A percentile compares a stretch with the other conserved stretches of the same genome.
phyloP scores from a whole-genome alignment of 768 basidiomycete species.

The Naematelia aurantialba region DNA sequence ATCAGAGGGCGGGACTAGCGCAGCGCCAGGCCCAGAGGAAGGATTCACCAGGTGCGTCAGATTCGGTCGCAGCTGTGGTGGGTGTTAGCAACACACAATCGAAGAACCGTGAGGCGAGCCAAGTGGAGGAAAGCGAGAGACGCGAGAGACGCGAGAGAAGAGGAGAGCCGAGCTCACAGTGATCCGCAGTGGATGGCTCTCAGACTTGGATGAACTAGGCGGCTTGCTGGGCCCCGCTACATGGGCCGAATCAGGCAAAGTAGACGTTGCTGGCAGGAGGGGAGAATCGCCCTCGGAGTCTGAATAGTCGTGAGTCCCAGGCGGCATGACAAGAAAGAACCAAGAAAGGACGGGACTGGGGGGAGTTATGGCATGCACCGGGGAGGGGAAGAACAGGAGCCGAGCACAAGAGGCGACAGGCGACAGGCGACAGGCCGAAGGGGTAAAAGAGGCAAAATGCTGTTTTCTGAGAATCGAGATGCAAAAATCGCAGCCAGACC shows the following conservation, averaged over 20 bases:
- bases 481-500: no score
- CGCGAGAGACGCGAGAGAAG: not conserved
- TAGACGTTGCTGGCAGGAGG: not conserved
- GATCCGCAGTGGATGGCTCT: conserved; percentile 11
- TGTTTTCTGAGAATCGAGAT: no score
- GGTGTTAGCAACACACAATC: not conserved
- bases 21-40: conserved; percentile 1
- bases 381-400: no score
- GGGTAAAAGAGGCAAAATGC: no score
- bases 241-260: not conserved
- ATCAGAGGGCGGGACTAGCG: conserved; percentile 12
- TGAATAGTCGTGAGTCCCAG: not conserved
- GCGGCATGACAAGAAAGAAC: not conserved
- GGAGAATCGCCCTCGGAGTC: conserved; percentile 2
- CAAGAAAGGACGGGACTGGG: no score
- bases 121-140: not conserved
- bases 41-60: conserved; percentile 22
- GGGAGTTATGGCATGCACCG: no score
- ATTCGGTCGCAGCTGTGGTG: conserved; percentile 29
- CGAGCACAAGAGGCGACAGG: no score
- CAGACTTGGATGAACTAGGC: not conserved
- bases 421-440: no score
- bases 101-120: not conserved
- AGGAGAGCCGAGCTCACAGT: conserved; percentile 8
- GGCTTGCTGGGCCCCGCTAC: not conserved